Base-by-base conservation (phyloP, 331 rosid genomes). In the Ulmus americana region DNA sequence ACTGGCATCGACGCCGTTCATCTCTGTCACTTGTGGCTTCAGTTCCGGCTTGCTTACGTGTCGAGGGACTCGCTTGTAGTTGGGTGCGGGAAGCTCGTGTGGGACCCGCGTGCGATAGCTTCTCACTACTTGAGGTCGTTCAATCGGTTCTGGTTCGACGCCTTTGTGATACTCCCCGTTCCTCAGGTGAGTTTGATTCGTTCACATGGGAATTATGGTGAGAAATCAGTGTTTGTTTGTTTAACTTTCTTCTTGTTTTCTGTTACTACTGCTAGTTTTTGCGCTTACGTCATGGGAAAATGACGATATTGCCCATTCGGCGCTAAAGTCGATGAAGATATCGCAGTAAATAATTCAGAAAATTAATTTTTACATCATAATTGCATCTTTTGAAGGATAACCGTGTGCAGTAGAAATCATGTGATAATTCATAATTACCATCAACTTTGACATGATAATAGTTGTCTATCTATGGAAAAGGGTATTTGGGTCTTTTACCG, bases 11-110 rank as follows among this genome's bases (percentile, higher is more conserved):
- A 92, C 53, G 86, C 85, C 2, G 83, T 89, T 10, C 98, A 89
- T 38, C 20, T 92, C 41, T 57, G 81, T 67, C 98, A 92, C 71
- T 39, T 92, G 44, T 89, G 95, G 90, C 80, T 92, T 7, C 97
- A 92, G 76, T 85, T 92, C 68, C 77, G 88, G 66, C 65, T 87
- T 28, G 97, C 98, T 6, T 92, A 87, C 72, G 97, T 92, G 28
- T 92, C 98, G 10, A 75, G 81, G 14, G 98, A 92, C 62, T 89
- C 97, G n/a, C 81, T 89, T 45, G 97, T 89, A 1, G 87, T 92
- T 7, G 98, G 98, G 5, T 92, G 98, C 48, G 98, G 98, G 66
- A 92, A 92, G 71, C 97, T 92, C 22, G 97, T 89, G 74, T 92
- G 98, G 98, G 95, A 92, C 76, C 60, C 95, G 58, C 90, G 88